phyloP scores from a whole-genome alignment of 2,329 filamentous ascomycete species.

The Hymenotorrendiella dingleyae region DNA sequence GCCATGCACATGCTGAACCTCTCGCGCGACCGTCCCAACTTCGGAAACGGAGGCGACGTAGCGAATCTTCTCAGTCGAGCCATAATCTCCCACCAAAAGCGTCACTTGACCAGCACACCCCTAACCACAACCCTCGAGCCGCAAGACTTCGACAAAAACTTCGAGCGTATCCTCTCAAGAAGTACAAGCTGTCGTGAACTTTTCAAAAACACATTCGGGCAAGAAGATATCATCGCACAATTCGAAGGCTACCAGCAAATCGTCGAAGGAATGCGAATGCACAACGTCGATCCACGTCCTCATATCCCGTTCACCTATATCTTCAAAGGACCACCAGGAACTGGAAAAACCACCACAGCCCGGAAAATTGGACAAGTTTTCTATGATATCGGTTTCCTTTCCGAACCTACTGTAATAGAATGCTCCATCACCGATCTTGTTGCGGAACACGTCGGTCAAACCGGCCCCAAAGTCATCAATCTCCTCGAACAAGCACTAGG shows the following conservation, averaged over 20 bases:
- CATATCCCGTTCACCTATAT: conserved; percentile 50
- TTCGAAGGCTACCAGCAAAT: conserved; percentile 43
- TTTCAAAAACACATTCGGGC: conserved; percentile 23
- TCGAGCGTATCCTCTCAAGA: neutral
- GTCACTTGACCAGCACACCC: no score
- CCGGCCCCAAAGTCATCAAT: conserved; percentile 24
- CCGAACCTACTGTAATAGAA: conserved; percentile 52
- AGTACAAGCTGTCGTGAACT: neutral
- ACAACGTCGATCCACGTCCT: conserved; percentile 41
- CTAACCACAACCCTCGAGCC: no score
- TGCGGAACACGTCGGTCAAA: conserved; percentile 61
- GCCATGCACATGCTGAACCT: conserved; percentile 53
- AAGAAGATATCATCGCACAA: conserved; percentile 41
- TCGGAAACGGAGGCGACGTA: conserved; percentile 67
- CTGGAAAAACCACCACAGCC: conserved; percentile 67
- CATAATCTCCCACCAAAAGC: conserved; percentile 45
- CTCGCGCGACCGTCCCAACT: conserved; percentile 55
- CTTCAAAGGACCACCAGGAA: conserved; percentile 50
- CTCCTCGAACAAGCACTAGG: conserved; percentile 44
- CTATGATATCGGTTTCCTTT: conserved; percentile 66
- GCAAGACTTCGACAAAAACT: neutral
- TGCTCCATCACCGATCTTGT: conserved; percentile 62
- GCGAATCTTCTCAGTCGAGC: conserved; percentile 50
- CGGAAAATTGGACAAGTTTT: conserved; percentile 68
- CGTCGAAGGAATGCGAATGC: conserved; percentile 36